These are phyloP conservation scores for Phytophthora citrophthora DNA, from an alignment of 352 stramenopile species.

Conservation along the genomic window DNA sequence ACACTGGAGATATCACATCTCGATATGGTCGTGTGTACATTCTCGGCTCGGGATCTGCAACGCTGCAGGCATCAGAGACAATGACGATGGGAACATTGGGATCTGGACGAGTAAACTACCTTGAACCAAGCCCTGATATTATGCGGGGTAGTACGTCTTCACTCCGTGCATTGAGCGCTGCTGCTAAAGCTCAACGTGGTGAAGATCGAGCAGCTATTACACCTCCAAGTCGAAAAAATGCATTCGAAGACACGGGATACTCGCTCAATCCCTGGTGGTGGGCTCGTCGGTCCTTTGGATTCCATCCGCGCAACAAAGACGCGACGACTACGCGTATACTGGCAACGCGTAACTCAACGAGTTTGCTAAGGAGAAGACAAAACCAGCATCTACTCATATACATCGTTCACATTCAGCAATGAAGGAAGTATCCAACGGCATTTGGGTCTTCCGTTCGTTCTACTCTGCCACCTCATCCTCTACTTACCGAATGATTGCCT, in stretches of 20 bases:
- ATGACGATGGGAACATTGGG: conserved; percentile 20
- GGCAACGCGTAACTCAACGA: background rate
- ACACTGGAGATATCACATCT: conserved; percentile 25
- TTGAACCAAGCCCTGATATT: conserved; percentile 13
- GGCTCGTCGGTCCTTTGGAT: conserved; percentile 8
- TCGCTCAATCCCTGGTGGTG: conserved; percentile 17
- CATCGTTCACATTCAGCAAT: conserved; percentile 41
- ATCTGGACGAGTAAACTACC: conserved; percentile 21
- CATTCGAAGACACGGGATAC: conserved; percentile 9
- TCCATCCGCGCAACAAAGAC: conserved; percentile 1
- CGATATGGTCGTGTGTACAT: conserved; percentile 15
- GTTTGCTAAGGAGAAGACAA: conserved; percentile 4
- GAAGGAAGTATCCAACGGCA: conserved; percentile 25
- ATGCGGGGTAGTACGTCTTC: conserved; percentile 15
- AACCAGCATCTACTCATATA: conserved; percentile 35
- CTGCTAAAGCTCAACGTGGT: conserved; percentile 7
- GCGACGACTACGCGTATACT: conserved; percentile 17
- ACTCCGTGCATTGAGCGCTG: conserved; percentile 17
- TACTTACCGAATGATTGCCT: conserved; percentile 35
- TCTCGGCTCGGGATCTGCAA: conserved; percentile 18
- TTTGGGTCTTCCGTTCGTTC: conserved; percentile 13
- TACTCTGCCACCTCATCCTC: conserved; percentile 26
- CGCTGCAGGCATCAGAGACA: conserved; percentile 13
- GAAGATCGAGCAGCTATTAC: conserved; percentile 6
- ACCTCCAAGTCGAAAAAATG: conserved; percentile 23